Conservation (phyloP, 306 rosid species). For the Lotus japonicus region DNA sequence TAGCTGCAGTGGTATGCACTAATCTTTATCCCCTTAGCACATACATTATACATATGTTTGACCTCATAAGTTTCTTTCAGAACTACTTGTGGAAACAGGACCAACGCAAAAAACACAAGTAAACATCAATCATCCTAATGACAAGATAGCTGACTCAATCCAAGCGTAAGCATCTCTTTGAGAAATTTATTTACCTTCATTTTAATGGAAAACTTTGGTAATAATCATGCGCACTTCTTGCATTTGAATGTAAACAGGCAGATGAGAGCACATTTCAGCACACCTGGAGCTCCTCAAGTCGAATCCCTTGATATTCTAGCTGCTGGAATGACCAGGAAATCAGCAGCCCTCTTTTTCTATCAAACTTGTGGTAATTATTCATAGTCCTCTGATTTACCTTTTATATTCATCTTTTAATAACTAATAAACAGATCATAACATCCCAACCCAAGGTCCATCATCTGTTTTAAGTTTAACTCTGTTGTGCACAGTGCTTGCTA, state of each 20-base stretch:
- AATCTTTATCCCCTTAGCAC: conserved; percentile 4
- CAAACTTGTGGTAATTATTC: conserved; percentile 63
- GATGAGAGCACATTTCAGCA: conserved; percentile 65
- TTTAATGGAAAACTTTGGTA: neutral
- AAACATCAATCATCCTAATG: conserved; percentile 33
- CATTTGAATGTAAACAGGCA: conserved; percentile 42
- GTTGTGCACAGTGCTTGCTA: conserved; percentile 50
- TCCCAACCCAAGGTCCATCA: neutral
- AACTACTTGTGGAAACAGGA: conserved; percentile 72
- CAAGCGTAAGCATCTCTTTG: conserved; percentile 38
- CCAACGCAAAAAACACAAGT: conserved; percentile 73
- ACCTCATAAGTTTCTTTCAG: conserved; percentile 37
- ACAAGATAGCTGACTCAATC: conserved; percentile 59
- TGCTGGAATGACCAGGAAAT: conserved; percentile 54
- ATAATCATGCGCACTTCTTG: conserved; percentile 1
- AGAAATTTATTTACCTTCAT: neutral
- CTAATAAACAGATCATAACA: neutral
- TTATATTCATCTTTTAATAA: neutral
- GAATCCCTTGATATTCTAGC: conserved; percentile 65
- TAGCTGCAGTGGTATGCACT: neutral
- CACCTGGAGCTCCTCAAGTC: conserved; percentile 56
- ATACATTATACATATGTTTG: conserved; percentile 1
- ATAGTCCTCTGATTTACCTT: neutral
- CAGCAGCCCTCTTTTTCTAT: conserved; percentile 72
- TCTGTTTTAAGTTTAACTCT: neutral